phyloP scores from a whole-genome alignment of 805 yeast species.

The Hanseniaspora occidentalis region DNA sequence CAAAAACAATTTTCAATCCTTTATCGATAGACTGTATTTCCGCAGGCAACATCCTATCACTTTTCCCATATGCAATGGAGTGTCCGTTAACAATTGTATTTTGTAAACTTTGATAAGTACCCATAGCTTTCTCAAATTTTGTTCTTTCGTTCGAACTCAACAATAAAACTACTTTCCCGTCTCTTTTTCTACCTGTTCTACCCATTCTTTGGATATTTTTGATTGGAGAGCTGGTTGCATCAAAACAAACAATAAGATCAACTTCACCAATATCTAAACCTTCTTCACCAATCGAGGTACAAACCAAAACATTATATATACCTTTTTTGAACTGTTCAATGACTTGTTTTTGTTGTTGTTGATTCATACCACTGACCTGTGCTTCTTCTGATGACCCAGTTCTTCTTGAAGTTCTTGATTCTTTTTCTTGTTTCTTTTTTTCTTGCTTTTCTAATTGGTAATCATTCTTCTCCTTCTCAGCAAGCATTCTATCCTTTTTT shows the following conservation, averaged over 20 bases:
- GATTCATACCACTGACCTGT: slow-evolving; percentile 78
- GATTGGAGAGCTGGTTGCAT: slow-evolving; percentile 86
- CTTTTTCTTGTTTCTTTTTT: slow-evolving; percentile 22
- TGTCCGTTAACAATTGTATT: slow-evolving; percentile 37
- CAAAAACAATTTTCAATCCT: slow-evolving; percentile 5
- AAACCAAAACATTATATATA: slow-evolving; percentile 67
- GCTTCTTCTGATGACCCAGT: slow-evolving; percentile 64
- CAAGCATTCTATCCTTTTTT: slow-evolving; percentile 23
- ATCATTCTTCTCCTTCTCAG: slow-evolving; percentile 22
- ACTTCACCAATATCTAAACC: slow-evolving; percentile 98
- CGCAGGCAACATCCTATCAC: slow-evolving; percentile 60
- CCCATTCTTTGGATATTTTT: slow-evolving; percentile 95
- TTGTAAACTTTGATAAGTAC: slow-evolving; percentile 70
- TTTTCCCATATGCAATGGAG: slow-evolving; percentile 30
- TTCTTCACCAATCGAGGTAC: slow-evolving; percentile 97
- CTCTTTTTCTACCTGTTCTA: slow-evolving; percentile 90
- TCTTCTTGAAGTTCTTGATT: slow-evolving; percentile 27
- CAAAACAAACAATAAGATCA: slow-evolving; percentile 84
- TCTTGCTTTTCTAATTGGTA: slow-evolving; percentile 21
- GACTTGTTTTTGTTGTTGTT: slow-evolving; percentile 71
- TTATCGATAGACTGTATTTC: slow-evolving; percentile 31
- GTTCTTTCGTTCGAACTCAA: slow-evolving; percentile 65
- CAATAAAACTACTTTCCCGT: slow-evolving; percentile 67
- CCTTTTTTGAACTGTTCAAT: slow-evolving; percentile 66
- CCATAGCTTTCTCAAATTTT: slow-evolving; percentile 77